Percentiles rank a stretch among this genome's conserved stretches.
Conservation (phyloP, 768 basidiomycete genomes). For the Hericium rajendrae region DNA sequence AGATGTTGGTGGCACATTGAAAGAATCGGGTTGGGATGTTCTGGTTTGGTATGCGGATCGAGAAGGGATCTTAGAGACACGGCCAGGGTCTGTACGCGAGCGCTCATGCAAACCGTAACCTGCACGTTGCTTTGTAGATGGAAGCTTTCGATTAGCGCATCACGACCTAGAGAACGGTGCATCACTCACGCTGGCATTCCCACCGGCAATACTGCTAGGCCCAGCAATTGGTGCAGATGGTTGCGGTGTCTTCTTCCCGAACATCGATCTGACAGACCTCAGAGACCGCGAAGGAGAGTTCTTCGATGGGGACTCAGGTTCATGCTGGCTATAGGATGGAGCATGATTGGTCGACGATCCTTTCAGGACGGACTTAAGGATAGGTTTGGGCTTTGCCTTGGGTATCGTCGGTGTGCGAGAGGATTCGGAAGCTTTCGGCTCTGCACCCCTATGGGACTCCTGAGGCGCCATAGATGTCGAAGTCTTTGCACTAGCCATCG, state of each 20-base stretch:
- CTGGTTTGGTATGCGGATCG: constrained; percentile 1
- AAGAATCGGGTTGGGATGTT: constrained; percentile 8
- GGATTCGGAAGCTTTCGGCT: neutral
- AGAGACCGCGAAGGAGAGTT: constrained; percentile 12
- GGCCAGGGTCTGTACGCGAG: constrained; percentile 14
- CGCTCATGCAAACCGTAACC: constrained; percentile 6
- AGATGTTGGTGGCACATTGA: neutral
- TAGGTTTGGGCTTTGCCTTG: constrained; percentile 2
- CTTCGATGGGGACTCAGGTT: constrained; percentile 8
- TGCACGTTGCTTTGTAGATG: neutral
- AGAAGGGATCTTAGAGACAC: constrained; percentile 9
- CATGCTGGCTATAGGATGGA: neutral
- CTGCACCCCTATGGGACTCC: neutral
- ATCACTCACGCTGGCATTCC: neutral
- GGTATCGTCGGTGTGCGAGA: constrained; percentile 9
- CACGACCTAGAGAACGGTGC: neutral
- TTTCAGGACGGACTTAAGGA: constrained; percentile 13
- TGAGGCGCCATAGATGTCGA: neutral
- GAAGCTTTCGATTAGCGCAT: neutral
- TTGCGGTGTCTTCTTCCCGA: constrained; percentile 10
- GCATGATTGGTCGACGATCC: neutral
- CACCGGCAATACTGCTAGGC: neutral
- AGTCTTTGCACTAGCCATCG: neutral
- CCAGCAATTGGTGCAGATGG: neutral
- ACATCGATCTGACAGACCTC: constrained; percentile 7